Conservation (phyloP, 2,329 filamentous ascomycete genomes). For the Microdochium bolleyi region DNA sequence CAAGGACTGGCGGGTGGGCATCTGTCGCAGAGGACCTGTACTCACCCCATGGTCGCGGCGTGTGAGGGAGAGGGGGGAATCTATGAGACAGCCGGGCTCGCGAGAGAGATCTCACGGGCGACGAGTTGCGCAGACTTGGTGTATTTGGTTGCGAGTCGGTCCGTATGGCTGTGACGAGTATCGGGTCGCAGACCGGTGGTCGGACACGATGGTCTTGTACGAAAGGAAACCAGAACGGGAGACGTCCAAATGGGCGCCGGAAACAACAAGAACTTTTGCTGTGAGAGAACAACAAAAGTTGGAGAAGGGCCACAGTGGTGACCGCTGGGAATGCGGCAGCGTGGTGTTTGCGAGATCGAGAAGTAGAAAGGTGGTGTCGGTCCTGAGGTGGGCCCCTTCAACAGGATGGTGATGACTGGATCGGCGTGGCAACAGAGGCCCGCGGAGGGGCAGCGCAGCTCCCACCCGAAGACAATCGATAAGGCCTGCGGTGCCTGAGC, state of each 20-base stretch:
- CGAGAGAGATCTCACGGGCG: background rate
- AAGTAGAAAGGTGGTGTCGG: background rate
- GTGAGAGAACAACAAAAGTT: background rate
- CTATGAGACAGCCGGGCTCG: background rate
- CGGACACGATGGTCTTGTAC: too few relatives aligned
- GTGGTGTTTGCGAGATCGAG: background rate
- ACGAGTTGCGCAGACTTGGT: background rate
- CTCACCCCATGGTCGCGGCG: constrained; percentile 6
- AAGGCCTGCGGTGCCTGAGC: too few relatives aligned
- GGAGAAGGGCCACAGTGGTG: background rate
- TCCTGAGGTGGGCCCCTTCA: background rate
- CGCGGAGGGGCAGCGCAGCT: background rate
- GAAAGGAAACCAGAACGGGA: background rate
- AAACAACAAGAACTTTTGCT: background rate
- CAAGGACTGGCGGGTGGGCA: constrained; percentile 12
- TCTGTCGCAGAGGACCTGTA: background rate
- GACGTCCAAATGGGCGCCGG: background rate
- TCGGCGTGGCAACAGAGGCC: background rate
- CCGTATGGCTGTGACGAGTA: background rate
- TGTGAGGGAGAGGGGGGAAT: background rate
- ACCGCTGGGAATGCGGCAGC: background rate
- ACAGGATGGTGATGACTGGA: background rate
- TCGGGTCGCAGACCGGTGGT: too few relatives aligned
- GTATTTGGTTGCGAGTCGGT: background rate
- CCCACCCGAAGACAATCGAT: too few relatives aligned